Evolutionary conservation across 192 early-diverging fungal species (phyloP), one percentile per base, ranked within the genome.

Genomic region (Coemansia sp.): DNA sequence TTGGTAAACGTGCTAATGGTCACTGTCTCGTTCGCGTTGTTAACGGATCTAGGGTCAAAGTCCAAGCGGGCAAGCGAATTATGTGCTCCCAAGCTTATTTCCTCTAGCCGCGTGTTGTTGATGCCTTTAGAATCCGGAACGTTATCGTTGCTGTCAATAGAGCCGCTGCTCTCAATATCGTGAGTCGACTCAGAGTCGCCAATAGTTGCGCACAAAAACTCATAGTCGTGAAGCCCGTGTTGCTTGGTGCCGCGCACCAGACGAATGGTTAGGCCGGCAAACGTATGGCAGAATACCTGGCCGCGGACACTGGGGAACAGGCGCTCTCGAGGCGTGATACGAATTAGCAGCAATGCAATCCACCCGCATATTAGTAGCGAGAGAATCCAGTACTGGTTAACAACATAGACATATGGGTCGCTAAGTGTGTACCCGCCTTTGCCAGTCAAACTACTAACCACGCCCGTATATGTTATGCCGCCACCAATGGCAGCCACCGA

Each of bases 321-420:
- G 24, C 90, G 85, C 45, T 90, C 88, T 25, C 85, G 80, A 11
- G 87, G 74, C 55, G 84, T 78, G 23, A 85, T 82, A 15, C 88
- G 86, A 15, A 92, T 76, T 48, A 88, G 81, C 27, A 88, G 29
- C 22, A 87, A 49, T 35, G 84, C 51, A 27, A 88, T 1, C 68
- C 87, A 85, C 7, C 89, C 90, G 39, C 85, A 64, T 41, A 82
- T 64, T 0, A 87, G 76, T 1, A 90, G 69, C 11, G 72, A 82
- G 23, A 90, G 69, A 45, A 92, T 89, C 89, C 90, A 90, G 73
- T 83, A 80, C 78, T 89, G 82, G 79, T 92, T 89, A 60, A 81
- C 60, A 15, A 83, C 62, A 62, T 86, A 86, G 0, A 86, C 70
- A n/a, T 38, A 82, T 21, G 84, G 80, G 39, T 87, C 83, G 22